These are phyloP conservation scores for Manihot esculenta DNA, from an alignment of 441 rosid genomes.

Conservation along the genomic window DNA sequence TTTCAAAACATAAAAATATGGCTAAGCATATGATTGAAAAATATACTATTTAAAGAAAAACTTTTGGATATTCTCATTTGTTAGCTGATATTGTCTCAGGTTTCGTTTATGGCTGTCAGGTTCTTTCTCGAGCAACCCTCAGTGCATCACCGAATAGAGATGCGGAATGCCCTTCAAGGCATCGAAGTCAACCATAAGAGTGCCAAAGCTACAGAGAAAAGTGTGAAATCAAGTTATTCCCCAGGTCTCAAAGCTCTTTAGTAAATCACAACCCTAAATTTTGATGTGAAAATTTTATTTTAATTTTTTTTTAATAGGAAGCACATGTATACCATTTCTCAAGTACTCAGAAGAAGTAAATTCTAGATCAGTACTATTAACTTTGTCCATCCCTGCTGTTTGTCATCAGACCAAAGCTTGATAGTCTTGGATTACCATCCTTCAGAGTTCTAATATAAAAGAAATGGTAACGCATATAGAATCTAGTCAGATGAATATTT, in stretches of 20 bases:
- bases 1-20: no score
- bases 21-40: slow-evolving; percentile 1
- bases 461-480: slow-evolving; percentile 10
- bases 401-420: slow-evolving; percentile 94
- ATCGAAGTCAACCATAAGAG: slow-evolving; percentile 88
- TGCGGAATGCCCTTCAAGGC: slow-evolving; percentile 72
- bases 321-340: slow-evolving; percentile 65
- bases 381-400: slow-evolving; percentile 95
- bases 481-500: slow-evolving; percentile 7
- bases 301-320: neutral
- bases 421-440: slow-evolving; percentile 91
- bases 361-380: slow-evolving; percentile 88
- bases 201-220: slow-evolving; percentile 69
- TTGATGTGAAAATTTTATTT: neutral
- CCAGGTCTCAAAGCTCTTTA: neutral
- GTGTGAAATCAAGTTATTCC: slow-evolving; percentile 3
- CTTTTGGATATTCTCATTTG: slow-evolving; percentile 25
- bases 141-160: slow-evolving; percentile 75
- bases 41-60: slow-evolving; percentile 9
- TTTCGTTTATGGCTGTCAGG: slow-evolving; percentile 74
- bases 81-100: slow-evolving; percentile 59
- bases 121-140: slow-evolving; percentile 82
- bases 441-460: slow-evolving; percentile 31
- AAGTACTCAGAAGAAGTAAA: slow-evolving; percentile 94
- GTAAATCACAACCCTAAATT: neutral